Evolutionary conservation across 2,329 filamentous ascomycete genomes (phyloP).

Genomic region (Trichoderma harzianum): DNA sequence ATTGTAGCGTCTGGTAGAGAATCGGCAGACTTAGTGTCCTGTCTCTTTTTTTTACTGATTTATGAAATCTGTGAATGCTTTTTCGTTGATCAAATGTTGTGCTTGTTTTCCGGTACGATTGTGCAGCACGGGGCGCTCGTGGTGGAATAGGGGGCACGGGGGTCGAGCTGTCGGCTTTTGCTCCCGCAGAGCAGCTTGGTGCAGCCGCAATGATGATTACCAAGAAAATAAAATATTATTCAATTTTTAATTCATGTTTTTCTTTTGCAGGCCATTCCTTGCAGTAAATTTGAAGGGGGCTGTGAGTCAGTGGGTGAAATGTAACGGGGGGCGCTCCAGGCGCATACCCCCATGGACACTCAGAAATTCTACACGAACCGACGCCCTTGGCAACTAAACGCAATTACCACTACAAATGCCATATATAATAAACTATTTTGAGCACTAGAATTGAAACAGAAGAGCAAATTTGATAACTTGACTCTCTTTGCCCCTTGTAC

Average conservation of each 20-base stretch:
- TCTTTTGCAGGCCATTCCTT: neutral
- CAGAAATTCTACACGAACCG: neutral
- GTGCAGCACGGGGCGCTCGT: neutral
- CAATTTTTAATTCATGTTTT: neutral
- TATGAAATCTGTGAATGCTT: too few relatives aligned
- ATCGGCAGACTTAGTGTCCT: neutral
- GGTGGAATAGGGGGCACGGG: neutral
- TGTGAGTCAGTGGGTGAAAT: neutral
- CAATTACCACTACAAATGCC: neutral
- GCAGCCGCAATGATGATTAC: neutral
- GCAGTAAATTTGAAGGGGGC: neutral
- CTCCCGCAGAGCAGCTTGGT: neutral
- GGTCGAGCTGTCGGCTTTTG: neutral
- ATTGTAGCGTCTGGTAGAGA: too few relatives aligned
- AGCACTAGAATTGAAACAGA: neutral
- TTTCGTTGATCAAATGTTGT: neutral
- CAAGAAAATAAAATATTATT: neutral
- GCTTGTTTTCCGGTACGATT: neutral
- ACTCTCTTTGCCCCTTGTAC: neutral
- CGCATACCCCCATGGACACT: neutral
- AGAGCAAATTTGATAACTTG: neutral
- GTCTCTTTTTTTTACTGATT: neutral
- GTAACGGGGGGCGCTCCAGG: neutral
- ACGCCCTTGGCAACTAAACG: neutral
- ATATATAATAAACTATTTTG: neutral